Percentiles rank a stretch among this genome's conserved stretches.
These are phyloP conservation scores for Turritis glabra DNA, from an alignment of 345 rosid genomes.

Conservation along the genomic window DNA sequence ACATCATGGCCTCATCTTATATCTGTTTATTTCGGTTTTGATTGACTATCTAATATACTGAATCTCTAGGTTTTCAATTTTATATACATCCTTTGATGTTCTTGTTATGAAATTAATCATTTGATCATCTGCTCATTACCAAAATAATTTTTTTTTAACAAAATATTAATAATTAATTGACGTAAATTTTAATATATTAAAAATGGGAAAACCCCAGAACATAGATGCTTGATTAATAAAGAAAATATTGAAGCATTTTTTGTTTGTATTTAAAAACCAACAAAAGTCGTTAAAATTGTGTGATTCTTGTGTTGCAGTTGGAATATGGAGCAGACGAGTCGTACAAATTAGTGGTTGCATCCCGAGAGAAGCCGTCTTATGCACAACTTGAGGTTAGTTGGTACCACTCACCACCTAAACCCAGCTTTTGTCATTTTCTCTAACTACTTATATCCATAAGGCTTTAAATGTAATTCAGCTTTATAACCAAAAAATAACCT, in stretches of 20 bases:
- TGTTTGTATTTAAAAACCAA: not conserved
- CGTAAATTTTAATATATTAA: not conserved
- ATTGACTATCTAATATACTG: not conserved
- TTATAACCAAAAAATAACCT: constrained; percentile 9
- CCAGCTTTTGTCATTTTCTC: not conserved
- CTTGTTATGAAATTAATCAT: not conserved
- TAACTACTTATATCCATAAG: not conserved
- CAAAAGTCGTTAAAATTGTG: not conserved
- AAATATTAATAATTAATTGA: not conserved
- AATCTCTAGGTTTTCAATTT: not conserved
- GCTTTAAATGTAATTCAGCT: not conserved
- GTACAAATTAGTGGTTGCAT: constrained; percentile 58
- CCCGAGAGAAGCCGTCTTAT: constrained; percentile 43
- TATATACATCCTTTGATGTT: not conserved
- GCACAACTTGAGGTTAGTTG: constrained; percentile 61
- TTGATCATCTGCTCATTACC: not conserved
- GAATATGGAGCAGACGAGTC: constrained; percentile 67
- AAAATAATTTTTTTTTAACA: not conserved
- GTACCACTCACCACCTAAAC: not conserved
- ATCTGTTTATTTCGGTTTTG: not conserved
- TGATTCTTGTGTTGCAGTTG: constrained; percentile 47
- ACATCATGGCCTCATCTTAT: not conserved
- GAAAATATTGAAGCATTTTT: not conserved
- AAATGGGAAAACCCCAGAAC: not conserved
- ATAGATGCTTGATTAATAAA: not conserved